Base-by-base conservation (phyloP, 345 rosid species). In the Zanthoxylum bungeanum region DNA sequence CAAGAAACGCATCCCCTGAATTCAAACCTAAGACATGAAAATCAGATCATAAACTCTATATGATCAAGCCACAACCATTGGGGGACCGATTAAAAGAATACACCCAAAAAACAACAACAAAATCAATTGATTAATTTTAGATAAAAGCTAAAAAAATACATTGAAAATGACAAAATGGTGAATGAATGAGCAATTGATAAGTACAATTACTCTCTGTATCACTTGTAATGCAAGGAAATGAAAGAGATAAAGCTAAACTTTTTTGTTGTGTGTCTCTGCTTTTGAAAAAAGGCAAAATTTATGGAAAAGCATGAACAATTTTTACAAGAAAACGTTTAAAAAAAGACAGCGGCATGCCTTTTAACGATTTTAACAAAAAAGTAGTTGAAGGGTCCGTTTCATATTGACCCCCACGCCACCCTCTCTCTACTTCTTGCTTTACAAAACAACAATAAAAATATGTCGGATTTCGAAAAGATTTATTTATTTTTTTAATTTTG, bases 261-360 rank as follows among this genome's bases (percentile, higher is more conserved):
- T 14, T n/a, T n/a, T n/a, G n/a, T n/a, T n/a, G 12, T 2, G n/a
- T 53, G 34, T 27, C 68, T 42, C 66, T 40, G 14, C 7, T 71
- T 60, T 68, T 71, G 16, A 9, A 39, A 40, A 40, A 78, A 66
- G 73, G 69, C 39, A 16, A 44, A 44, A 2, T 58, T 39, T 36
- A 12, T 24, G 72, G 69, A 70, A 49, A 68, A 50, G 65, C 60
- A 21, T 60, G 25, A 70, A 36, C 70, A 66, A 25, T 40, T 68
- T 64, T 21, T 17, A 3, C 19, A 44, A 0, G 16, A 53, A 22
- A 53, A 53, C 58, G 7, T 10, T 53, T 9, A 53, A 24, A 53
- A 1, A 0, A 4, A 4, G 17, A 2, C 27, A 3, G 31, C 58
- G 34, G 59, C 59, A 4, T 5, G n/a, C 17, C 19, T 65, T 47